A percentile compares a stretch with the other conserved stretches of the same genome.
Conservation (phyloP, 176 grass and related monocot species). For the Ampelocalamus luodianensis region DNA sequence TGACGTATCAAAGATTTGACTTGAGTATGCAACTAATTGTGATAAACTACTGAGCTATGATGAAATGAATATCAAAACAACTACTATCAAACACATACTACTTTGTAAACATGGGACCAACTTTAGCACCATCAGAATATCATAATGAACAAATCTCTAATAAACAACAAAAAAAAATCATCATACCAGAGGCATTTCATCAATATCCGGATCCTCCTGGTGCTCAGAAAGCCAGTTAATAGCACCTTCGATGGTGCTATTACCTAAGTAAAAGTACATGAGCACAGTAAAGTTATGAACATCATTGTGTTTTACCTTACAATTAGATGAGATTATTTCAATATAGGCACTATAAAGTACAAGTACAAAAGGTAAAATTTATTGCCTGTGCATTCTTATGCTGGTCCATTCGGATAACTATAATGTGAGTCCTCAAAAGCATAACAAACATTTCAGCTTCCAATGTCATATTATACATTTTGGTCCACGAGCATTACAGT, state of each 20-base stretch:
- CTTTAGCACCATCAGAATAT: constrained; percentile 17
- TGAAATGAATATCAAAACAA: constrained; percentile 30
- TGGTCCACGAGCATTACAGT: background rate
- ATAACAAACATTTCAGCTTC: background rate
- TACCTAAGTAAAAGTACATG: constrained; percentile 62
- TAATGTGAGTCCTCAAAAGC: constrained; percentile 15
- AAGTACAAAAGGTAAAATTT: background rate
- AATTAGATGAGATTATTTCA: constrained; percentile 11
- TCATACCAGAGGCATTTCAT: constrained; percentile 97
- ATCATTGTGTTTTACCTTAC: background rate
- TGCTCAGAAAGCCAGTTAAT: constrained; percentile 99
- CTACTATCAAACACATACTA: constrained; percentile 11
- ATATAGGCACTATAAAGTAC: background rate
- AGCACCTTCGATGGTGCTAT: constrained; percentile 95
- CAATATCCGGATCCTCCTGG: constrained; percentile 91
- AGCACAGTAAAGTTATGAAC: constrained; percentile 7
- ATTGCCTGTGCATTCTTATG: background rate
- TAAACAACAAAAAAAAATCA: background rate
- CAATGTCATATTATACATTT: background rate
- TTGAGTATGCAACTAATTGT: background rate
- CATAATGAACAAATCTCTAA: background rate
- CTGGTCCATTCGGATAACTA: constrained; percentile 4
- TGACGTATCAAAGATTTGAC: background rate
- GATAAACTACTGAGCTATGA: background rate
- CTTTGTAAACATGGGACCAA: constrained; percentile 8